Evolutionary conservation across 805 yeast species (phyloP).

Genomic region (Spathaspora arborariae): DNA sequence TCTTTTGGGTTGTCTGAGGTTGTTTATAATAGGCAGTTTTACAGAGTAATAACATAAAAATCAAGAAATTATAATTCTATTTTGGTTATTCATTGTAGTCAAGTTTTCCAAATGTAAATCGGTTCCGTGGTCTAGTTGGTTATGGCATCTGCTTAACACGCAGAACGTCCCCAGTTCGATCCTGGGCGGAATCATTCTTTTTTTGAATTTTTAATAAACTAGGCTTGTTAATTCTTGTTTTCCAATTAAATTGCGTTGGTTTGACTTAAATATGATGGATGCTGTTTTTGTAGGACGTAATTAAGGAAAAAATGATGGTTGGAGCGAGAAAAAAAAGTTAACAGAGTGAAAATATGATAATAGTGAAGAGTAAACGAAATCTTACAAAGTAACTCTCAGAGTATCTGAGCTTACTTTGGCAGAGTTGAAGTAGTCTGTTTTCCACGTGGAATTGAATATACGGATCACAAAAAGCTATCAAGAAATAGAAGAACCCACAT

Average conservation of each 20-base stretch:
- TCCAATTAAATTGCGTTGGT: not conserved
- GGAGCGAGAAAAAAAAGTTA: too few species aligned
- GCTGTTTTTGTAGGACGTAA: not conserved
- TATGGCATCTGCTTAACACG: constrained; percentile 99
- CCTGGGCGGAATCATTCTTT: constrained; percentile 99
- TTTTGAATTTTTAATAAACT: constrained; percentile 18
- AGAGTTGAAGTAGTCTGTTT: too few species aligned
- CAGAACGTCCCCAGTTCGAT: constrained; percentile 99
- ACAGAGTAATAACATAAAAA: too few species aligned
- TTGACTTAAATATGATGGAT: not conserved
- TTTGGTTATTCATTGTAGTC: not conserved
- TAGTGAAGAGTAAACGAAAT: too few species aligned
- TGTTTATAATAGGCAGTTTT: too few species aligned
- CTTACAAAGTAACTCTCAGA: too few species aligned
- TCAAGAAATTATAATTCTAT: not conserved
- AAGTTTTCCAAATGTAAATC: not conserved
- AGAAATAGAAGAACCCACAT: too few species aligned
- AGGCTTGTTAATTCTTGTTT: not conserved
- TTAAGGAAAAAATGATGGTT: not conserved
- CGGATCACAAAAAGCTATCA: too few species aligned
- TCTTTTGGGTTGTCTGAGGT: too few species aligned
- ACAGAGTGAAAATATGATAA: too few species aligned
- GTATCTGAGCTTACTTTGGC: too few species aligned
- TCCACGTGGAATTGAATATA: too few species aligned
- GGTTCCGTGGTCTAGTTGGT: constrained; percentile 93